These are phyloP conservation scores for Puccinia coronata DNA, from an alignment of 1,284 basidiomycete species.

Conservation along the genomic window DNA sequence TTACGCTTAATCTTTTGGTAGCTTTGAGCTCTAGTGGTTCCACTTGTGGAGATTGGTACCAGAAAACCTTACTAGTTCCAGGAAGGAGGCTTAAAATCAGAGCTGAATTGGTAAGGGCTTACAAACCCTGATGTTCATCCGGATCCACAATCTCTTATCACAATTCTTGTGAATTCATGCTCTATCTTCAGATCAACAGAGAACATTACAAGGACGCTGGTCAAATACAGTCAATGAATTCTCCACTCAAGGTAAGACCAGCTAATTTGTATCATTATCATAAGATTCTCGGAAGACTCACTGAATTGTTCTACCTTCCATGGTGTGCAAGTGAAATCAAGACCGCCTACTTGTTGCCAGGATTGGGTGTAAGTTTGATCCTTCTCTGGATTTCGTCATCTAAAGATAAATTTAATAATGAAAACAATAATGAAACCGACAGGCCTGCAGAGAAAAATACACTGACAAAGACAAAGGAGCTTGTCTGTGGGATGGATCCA, in stretches of 20 bases:
- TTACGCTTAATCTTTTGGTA: not conserved
- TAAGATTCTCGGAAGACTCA: not conserved
- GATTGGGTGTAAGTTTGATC: not conserved
- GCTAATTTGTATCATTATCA: not conserved
- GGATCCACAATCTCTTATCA: not conserved
- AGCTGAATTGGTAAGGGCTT: not conserved
- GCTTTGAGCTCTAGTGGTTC: not conserved
- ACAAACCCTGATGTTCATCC: not conserved
- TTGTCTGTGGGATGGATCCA: not conserved
- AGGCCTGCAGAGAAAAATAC: not conserved
- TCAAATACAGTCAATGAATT: not conserved
- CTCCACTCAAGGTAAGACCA: not conserved
- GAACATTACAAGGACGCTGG: not conserved
- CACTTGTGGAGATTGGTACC: conserved; percentile 3
- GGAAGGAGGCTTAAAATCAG: not conserved
- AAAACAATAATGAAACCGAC: too few relatives aligned
- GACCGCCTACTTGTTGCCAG: not conserved
- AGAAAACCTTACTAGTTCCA: not conserved
- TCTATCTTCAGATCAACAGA: not conserved
- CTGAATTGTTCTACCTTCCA: not conserved
- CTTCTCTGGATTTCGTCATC: not conserved
- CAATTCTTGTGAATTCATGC: not conserved
- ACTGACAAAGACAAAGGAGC: not conserved
- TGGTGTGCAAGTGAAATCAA: not conserved
- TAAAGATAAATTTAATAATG: not conserved